These are phyloP conservation scores for Curvularia lunata DNA, from an alignment of 2,329 filamentous ascomycete genomes.

Conservation along the genomic window DNA sequence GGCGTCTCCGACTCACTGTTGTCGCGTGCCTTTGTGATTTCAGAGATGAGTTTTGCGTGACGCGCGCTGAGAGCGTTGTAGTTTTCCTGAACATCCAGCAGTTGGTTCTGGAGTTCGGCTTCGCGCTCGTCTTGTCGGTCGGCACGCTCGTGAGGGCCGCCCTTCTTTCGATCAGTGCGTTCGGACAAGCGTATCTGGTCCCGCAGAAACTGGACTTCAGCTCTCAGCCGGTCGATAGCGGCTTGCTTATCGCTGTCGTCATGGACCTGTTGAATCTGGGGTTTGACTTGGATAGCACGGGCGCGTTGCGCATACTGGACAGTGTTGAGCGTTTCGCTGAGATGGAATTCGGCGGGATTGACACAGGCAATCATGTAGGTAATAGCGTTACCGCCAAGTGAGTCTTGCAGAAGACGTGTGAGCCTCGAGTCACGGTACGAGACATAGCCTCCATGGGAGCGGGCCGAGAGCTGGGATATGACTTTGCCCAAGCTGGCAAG, in stretches of 20 bases:
- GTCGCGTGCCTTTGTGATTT: conserved; percentile 86
- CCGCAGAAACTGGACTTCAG: conserved; percentile 89
- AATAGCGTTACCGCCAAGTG: conserved; percentile 92
- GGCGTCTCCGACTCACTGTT: conserved; percentile 63
- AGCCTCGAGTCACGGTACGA: conserved; percentile 98
- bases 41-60: conserved; percentile 93
- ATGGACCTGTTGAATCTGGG: conserved; percentile 85
- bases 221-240: conserved; percentile 89
- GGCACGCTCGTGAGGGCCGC: conserved; percentile 68
- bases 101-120: conserved; percentile 87
- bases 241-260: conserved; percentile 95
- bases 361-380: conserved; percentile 99
- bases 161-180: conserved; percentile 64
- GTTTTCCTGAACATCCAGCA: conserved; percentile 92
- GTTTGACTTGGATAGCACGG: conserved; percentile 95
- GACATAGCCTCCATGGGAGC: conserved; percentile 84
- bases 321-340: conserved; percentile 97
- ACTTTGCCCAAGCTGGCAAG: conserved; percentile 95
- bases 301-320: conserved; percentile 95
- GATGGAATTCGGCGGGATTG: conserved; percentile 93
- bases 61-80: conserved; percentile 90
- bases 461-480: conserved; percentile 94
- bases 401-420: conserved; percentile 93
- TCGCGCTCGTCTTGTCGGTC: conserved; percentile 86
- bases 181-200: conserved; percentile 92